These are phyloP conservation scores for Fusarium albosuccineum DNA, from an alignment of 2,329 filamentous ascomycete genomes.

Conservation along the genomic window DNA sequence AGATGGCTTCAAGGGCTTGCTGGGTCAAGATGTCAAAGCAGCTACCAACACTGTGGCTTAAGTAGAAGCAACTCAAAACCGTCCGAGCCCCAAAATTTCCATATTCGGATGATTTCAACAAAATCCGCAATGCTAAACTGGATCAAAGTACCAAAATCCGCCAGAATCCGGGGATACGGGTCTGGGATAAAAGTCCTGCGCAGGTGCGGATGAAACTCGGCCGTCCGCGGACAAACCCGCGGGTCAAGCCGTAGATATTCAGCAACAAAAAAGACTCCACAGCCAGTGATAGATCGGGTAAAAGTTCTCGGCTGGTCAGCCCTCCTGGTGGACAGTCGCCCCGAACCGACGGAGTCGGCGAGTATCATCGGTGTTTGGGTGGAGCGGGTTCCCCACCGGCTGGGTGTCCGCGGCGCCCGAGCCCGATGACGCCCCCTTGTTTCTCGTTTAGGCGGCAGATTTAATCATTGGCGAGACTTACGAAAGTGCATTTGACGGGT, in stretches of 20 bases:
- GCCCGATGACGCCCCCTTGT: neutral
- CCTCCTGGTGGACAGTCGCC: neutral
- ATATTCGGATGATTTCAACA: neutral
- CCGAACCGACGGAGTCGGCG: constrained; percentile 25
- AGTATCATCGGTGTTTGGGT: constrained; percentile 1
- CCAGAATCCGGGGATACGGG: constrained; percentile 3
- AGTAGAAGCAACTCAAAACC: neutral
- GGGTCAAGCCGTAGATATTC: no score
- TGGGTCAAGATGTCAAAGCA: neutral
- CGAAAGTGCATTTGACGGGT: neutral
- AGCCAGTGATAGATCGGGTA: no score
- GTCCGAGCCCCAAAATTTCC: neutral
- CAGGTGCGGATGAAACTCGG: neutral
- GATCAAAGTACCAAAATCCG: neutral
- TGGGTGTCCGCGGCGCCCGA: constrained; percentile 29
- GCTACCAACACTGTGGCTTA: neutral
- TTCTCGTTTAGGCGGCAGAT: neutral
- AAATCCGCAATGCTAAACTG: neutral
- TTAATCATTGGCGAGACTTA: neutral
- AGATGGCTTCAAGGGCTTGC: neutral
- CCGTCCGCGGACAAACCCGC: neutral
- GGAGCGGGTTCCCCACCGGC: neutral
- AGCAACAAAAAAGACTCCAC: no score
- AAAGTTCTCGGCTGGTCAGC: neutral
- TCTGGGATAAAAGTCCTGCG: neutral